Base-by-base conservation (phyloP, 108 stramenopile species). In the Craspedostauros australis region DNA sequence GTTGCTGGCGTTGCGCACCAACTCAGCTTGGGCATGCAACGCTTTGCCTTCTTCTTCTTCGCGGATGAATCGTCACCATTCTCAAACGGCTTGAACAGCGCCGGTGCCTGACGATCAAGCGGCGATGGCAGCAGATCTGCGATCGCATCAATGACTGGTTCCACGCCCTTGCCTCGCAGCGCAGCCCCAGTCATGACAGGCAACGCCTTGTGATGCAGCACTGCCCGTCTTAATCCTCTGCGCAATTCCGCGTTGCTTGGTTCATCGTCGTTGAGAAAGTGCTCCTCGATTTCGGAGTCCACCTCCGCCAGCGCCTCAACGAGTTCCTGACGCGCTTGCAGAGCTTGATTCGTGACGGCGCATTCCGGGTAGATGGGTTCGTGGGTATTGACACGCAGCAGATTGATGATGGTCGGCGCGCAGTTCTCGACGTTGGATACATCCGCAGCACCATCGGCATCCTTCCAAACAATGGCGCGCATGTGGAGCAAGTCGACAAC, bases 81-180 rank as follows among this genome's bases (percentile, higher is more conserved):
- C 33, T 76, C 58, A 33, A 64, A 69, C 18, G 75, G 36, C 36
- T 39, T 31, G 16, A 51, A 68, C 55, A 89, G 41, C 24, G 76
- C 59, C 7, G 86, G 84, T 12, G 88, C 69, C 26, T 57, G 26
- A 5, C 88, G 69, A 71, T 99, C 95, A 19, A 95, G 65, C 0
- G 99, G 99, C 32, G 81, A 84, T 3, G 99, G 99, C 11, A 98
- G 66, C 33, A 86, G 88, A 55, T 94, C 95, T 14, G 86, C 84
- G 55, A 97, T 78, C 20, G 76, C 72, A 70, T 99, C 97, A 46
- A 99, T 71, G 7, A 98, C 49, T 14, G 93, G 84, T 53, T 98
- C 96, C 16, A 98, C 79, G 21, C 97, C 97, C 37, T 80, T 76
- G 31, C 95, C 91, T 49, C 81, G 75, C 39, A 98, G 64, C 8